Percentiles rank a stretch among this genome's conserved stretches.
phyloP scores from a whole-genome alignment of 1,284 basidiomycete genomes.

The Ustilago cynodontis region DNA sequence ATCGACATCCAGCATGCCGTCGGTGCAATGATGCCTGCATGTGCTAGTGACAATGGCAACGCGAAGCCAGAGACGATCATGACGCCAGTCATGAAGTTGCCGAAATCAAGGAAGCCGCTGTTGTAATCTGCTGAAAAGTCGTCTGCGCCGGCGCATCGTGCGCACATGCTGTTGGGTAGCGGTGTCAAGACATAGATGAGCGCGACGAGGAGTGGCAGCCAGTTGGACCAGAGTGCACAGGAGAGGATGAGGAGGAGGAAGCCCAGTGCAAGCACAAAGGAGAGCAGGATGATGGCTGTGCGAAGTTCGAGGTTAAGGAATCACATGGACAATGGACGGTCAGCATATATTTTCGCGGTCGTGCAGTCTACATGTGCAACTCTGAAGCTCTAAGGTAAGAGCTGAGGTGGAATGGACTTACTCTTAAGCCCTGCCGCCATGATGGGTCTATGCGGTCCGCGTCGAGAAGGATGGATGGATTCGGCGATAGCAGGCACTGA shows the following conservation, averaged over 20 bases:
- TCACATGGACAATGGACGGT: background rate
- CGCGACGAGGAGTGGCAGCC: slow-evolving; percentile 95
- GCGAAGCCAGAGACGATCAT: slow-evolving; percentile 92
- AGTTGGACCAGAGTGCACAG: slow-evolving; percentile 95
- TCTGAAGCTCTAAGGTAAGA: background rate
- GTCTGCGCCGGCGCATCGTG: slow-evolving; percentile 73
- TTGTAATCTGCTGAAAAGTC: slow-evolving; percentile 75
- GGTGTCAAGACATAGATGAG: slow-evolving; percentile 95
- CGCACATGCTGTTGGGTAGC: slow-evolving; percentile 86
- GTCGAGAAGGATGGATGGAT: slow-evolving; percentile 16
- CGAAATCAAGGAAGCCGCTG: slow-evolving; percentile 79
- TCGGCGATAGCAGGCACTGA: background rate
- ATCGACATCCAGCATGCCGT: slow-evolving; percentile 94
- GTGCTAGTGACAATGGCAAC: slow-evolving; percentile 89
- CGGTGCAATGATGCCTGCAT: slow-evolving; percentile 86
- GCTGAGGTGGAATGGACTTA: slow-evolving; percentile 23
- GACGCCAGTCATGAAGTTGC: slow-evolving; percentile 90
- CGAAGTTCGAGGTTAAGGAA: background rate
- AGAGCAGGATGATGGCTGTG: slow-evolving; percentile 71
- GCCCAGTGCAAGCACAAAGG: slow-evolving; percentile 94
- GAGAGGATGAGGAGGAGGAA: slow-evolving; percentile 98
- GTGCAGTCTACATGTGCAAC: too few relatives aligned
- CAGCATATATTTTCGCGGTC: background rate
- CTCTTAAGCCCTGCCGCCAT: slow-evolving; percentile 62
- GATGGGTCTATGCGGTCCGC: slow-evolving; percentile 18